Evolutionary conservation across 2,329 filamentous ascomycete genomes (phyloP).

Genomic region (Paecilomyces niveus): DNA sequence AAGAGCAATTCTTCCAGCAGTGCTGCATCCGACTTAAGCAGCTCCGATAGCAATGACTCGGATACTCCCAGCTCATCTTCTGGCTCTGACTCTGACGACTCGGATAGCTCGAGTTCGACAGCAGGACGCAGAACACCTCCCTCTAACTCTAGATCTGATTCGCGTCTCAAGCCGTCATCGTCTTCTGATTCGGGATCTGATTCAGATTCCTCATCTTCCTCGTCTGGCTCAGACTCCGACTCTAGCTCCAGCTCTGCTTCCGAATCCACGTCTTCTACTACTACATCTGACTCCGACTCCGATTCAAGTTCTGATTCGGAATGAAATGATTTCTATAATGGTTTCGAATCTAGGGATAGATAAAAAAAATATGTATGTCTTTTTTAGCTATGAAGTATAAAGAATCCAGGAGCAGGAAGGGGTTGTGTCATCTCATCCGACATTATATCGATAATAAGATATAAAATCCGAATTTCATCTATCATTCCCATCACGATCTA

Average conservation of each 20-base stretch:
- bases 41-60: slow-evolving; percentile 24
- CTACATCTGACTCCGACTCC: slow-evolving; percentile 6
- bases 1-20: slow-evolving; percentile 34
- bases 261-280: neutral
- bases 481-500: neutral
- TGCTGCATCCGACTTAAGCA: slow-evolving; percentile 35
- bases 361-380: neutral
- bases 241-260: neutral
- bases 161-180: neutral
- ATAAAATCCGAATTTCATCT: neutral
- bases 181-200: slow-evolving; percentile 4
- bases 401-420: neutral
- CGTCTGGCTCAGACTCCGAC: neutral
- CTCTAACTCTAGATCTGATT: too few relatives aligned
- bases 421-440: too few relatives aligned
- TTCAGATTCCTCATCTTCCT: slow-evolving; percentile 1
- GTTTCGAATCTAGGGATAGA: neutral
- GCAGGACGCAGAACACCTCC: neutral
- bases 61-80: slow-evolving; percentile 4
- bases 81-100: neutral
- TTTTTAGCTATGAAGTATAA: neutral
- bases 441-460: too few relatives aligned
- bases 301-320: slow-evolving; percentile 1
- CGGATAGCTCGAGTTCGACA: neutral
- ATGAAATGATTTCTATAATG: neutral